Conservation (phyloP, 176 grass and related monocot genomes). For the Ensete ventricosum region DNA sequence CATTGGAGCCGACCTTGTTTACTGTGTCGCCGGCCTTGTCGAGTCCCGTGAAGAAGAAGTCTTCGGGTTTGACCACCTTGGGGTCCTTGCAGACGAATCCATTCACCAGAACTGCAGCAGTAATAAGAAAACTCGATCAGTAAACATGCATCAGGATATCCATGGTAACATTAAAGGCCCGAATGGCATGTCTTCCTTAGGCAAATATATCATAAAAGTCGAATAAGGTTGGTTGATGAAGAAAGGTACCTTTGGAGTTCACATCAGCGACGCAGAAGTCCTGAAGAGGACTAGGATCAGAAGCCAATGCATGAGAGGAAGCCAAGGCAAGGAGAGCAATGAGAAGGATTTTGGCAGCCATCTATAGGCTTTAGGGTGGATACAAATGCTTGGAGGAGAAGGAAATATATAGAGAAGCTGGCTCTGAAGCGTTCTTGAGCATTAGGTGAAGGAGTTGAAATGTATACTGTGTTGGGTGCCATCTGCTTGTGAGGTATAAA, state of each 20-base stretch:
- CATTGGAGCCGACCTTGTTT: constrained; percentile 31
- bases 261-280: background rate
- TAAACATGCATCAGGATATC: too few species aligned
- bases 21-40: constrained; percentile 30
- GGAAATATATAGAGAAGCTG: too few species aligned
- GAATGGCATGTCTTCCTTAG: background rate
- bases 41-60: constrained; percentile 39
- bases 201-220: background rate
- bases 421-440: too few species aligned
- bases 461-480: too few species aligned
- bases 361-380: background rate
- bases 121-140: too few species aligned
- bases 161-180: too few species aligned
- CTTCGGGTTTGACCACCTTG: constrained; percentile 39
- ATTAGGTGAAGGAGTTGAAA: too few species aligned
- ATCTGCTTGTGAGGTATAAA: too few species aligned
- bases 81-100: constrained; percentile 71
- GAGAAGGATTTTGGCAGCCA: background rate
- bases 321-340: background rate
- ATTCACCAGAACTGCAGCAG: constrained; percentile 45
- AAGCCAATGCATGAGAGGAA: background rate
- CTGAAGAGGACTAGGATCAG: background rate
- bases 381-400: too few species aligned
- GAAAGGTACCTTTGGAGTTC: background rate
- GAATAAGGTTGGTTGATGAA: background rate